A percentile compares a stretch with the other conserved stretches of the same genome.
Evolutionary conservation across 1,139 yeast genomes (phyloP).

Genomic region (Suhomyces atakaporum): DNA sequence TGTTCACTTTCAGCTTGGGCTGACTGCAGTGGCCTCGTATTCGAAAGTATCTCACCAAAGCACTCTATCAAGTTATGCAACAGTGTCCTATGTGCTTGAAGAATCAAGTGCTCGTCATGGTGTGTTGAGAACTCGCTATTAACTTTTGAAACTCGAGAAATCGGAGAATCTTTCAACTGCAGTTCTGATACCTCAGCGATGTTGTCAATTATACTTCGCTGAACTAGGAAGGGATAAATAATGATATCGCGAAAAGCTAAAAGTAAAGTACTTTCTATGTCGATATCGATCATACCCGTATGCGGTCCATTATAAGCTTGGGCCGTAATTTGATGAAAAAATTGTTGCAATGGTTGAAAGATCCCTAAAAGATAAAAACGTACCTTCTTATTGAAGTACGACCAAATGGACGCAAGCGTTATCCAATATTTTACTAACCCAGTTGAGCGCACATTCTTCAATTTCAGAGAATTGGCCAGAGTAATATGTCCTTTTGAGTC

Average conservation of each 20-base stretch:
- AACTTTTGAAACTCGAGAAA: background rate
- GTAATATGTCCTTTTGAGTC: background rate
- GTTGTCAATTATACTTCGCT: conserved; percentile 17
- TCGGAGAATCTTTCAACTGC: background rate
- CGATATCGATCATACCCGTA: conserved; percentile 19
- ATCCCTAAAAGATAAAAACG: conserved; percentile 31
- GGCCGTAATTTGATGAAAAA: conserved; percentile 21
- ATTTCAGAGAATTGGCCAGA: background rate
- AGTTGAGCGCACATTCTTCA: background rate
- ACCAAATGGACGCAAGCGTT: conserved; percentile 25
- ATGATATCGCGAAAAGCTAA: conserved; percentile 36
- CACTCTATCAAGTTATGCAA: conserved; percentile 21
- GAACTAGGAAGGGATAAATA: conserved; percentile 31
- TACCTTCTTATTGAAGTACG: conserved; percentile 34
- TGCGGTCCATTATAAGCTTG: conserved; percentile 12
- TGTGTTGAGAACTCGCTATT: background rate
- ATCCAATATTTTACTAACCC: conserved; percentile 12
- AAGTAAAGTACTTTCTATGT: conserved; percentile 33
- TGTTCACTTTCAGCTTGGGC: conserved; percentile 26
- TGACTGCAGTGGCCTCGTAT: conserved; percentile 18
- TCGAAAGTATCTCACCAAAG: conserved; percentile 26
- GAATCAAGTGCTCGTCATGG: background rate
- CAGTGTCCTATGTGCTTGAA: conserved; percentile 1
- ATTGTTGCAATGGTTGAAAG: conserved; percentile 34
- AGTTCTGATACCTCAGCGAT: background rate